Evolutionary conservation across 139 green algal species (phyloP), one percentile per base, ranked within the genome.

Genomic region (Trebouxia sp.): DNA sequence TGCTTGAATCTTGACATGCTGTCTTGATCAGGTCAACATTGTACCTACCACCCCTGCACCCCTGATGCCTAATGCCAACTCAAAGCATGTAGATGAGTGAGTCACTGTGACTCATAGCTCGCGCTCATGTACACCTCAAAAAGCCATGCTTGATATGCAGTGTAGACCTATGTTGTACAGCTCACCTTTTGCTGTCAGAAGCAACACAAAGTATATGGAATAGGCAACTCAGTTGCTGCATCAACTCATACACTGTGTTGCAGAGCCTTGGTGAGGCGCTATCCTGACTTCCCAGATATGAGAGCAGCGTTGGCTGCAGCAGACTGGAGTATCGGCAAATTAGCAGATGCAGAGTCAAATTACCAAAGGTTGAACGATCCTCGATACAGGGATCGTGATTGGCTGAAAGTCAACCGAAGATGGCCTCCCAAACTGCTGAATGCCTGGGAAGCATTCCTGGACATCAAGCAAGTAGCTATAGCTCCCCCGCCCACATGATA

Each of bases 271-370:
- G 80, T 97, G 78, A 86, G 94, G 58, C 82, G 90, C 1, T 98
- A 96, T 86, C 89, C 92, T 1, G 88, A 93, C 58, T 92, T 97
- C 72, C 35, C 79, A 8, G 94, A 98, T 84, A 90, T 96, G 85
- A 69, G 94, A 5, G 94, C 94, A 28, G 94, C 91, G 15, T 87
- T 97, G 66, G 85, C 91, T 20, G 92, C 91, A 8, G 92, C 94
- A 38, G 83, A 95, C 42, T 98, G 94, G 94, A 83, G 79, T 20
- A 79, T 83, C 1, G 94, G 93, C 32, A 84, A 89, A 77, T 84
- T 94, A 83, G 93, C 80, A 3, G 85, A 96, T 32, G 94, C 94
- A 30, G 94, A 98, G 82, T 88, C 55, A 45, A 83, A 93, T 32
- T 95, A 92, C 89, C 47, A 78, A 24, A 50, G 88, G 4, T 66